Percentiles rank a stretch among this genome's conserved stretches.
Evolutionary conservation across 306 rosid species (phyloP).

Genomic region (Mucuna pruriens): DNA sequence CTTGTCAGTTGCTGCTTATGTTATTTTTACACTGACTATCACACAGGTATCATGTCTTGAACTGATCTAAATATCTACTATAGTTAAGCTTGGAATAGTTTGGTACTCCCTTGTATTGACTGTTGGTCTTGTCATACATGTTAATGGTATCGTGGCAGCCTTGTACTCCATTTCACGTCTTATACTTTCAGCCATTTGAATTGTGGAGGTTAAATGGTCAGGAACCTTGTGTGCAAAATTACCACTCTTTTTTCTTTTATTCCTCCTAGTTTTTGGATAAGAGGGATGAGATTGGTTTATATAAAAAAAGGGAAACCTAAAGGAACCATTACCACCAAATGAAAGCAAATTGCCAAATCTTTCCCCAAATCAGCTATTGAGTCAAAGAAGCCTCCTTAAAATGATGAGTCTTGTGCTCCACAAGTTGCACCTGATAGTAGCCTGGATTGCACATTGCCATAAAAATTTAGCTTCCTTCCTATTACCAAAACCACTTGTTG

Average conservation of each 20-base stretch:
- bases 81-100: slow-evolving; percentile 15
- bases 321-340: slow-evolving; percentile 4
- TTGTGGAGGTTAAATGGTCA: not conserved
- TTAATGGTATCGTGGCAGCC: not conserved
- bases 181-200: slow-evolving; percentile 1
- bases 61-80: slow-evolving; percentile 20
- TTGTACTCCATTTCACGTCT: slow-evolving; percentile 16
- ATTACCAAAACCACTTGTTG: slow-evolving; percentile 6
- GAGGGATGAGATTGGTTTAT: slow-evolving; percentile 18
- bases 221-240: not conserved
- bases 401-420: slow-evolving; percentile 19
- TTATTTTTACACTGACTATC: slow-evolving; percentile 73
- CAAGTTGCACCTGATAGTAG: not conserved
- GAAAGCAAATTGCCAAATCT: not conserved
- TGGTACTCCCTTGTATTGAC: slow-evolving; percentile 16
- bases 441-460: not conserved
- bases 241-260: not conserved
- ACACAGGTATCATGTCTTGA: slow-evolving; percentile 76
- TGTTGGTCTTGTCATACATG: slow-evolving; percentile 20
- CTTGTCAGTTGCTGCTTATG: slow-evolving; percentile 90
- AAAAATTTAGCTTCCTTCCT: not conserved
- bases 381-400: not conserved
- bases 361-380: not conserved
- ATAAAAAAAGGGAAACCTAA: not conserved
- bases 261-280: not conserved